These are phyloP conservation scores for Rhynchospora pubera DNA, from an alignment of 176 grass and related monocot species.

Conservation along the genomic window DNA sequence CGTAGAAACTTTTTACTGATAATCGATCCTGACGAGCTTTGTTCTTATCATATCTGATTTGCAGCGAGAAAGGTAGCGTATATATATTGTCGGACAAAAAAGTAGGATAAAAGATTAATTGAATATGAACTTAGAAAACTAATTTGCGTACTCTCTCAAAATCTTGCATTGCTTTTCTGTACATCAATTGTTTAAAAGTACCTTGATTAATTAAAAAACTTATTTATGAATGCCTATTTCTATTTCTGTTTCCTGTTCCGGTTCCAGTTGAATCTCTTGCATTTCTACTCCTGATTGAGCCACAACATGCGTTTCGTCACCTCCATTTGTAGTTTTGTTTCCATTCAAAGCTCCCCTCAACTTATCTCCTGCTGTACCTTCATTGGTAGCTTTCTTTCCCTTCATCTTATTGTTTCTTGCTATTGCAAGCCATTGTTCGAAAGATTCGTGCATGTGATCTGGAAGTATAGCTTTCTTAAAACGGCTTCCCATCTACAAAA, in stretches of 20 bases:
- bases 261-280: background rate
- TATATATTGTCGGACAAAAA: no score
- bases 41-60: no score
- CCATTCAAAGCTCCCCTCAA: background rate
- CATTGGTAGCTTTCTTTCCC: background rate
- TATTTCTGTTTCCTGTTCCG: background rate
- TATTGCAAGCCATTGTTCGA: conserved; percentile 38
- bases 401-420: conserved; percentile 14
- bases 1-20: no score
- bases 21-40: no score
- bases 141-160: background rate
- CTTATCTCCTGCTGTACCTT: background rate
- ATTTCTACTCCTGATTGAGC: conserved; percentile 12
- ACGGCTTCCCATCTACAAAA: conserved; percentile 61
- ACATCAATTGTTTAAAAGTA: background rate
- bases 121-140: no score
- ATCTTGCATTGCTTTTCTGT: background rate
- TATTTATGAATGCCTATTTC: conserved; percentile 3
- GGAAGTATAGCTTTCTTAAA: conserved; percentile 77
- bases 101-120: no score
- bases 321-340: background rate
- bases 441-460: conserved; percentile 35
- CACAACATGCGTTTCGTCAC: background rate
- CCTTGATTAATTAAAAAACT: background rate
- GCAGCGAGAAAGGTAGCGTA: no score